Evolutionary conservation across 371 early-diverging fungal species (phyloP).

Genomic region (Actinomortierella wolfii): DNA sequence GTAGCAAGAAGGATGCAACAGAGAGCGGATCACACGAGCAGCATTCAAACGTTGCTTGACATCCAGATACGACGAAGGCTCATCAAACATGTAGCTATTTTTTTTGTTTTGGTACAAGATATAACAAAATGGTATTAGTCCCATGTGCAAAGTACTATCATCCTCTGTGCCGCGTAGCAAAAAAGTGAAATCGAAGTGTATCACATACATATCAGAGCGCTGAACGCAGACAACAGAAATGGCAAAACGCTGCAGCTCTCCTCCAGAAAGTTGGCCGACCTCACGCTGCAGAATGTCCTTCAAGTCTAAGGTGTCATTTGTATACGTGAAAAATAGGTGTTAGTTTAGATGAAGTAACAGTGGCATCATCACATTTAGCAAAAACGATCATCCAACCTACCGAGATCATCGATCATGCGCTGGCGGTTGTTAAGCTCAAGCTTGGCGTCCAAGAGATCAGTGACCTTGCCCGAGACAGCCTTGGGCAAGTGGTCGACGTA

Average conservation of each 20-base stretch:
- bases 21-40: conserved; percentile 92
- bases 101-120: too few species aligned
- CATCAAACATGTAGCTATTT: conserved; percentile 98
- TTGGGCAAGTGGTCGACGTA: conserved; percentile 97
- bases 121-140: conserved; percentile 1
- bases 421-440: conserved; percentile 76
- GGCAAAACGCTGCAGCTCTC: conserved; percentile 99
- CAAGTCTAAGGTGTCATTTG: conserved; percentile 64
- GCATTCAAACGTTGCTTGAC: conserved; percentile 99
- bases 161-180: not conserved
- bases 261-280: conserved; percentile 96
- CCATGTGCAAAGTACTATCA: conserved; percentile 3
- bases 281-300: conserved; percentile 89
- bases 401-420: conserved; percentile 75
- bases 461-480: conserved; percentile 87
- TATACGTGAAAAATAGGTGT: conserved; percentile 7
- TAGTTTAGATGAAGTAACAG: conserved; percentile 2
- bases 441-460: conserved; percentile 76
- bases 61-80: conserved; percentile 99
- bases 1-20: conserved; percentile 81
- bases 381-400: conserved; percentile 39
- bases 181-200: not conserved
- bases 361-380: not conserved
- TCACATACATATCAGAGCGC: conserved; percentile 84
- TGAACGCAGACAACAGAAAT: conserved; percentile 92